phyloP scores from a whole-genome alignment of 1,284 basidiomycete genomes.

The Coniferiporia sulphurascens region DNA sequence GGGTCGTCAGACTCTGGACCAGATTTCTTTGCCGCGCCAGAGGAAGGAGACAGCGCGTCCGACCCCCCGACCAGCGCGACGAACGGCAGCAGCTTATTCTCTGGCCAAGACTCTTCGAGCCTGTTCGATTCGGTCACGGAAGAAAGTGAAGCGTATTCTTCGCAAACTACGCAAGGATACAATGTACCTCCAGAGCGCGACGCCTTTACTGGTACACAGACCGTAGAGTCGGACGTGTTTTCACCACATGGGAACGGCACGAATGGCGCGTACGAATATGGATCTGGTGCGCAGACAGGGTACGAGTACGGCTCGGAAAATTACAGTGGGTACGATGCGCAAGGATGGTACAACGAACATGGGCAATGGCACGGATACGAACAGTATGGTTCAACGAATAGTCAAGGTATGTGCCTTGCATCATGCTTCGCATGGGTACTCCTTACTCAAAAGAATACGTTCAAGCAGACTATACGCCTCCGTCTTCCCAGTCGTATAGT shows the following conservation, averaged over 20 bases:
- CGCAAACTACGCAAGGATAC: constrained; percentile 1
- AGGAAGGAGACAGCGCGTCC: constrained; percentile 11
- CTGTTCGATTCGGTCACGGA: constrained; percentile 22
- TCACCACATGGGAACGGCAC: not conserved
- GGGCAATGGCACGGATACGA: constrained; percentile 26
- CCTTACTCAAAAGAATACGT: not conserved
- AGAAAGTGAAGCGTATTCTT: not conserved
- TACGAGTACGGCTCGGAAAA: constrained; percentile 18
- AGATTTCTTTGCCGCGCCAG: constrained; percentile 19
- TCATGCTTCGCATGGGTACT: not conserved
- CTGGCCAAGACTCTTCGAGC: constrained; percentile 21
- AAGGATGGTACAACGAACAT: constrained; percentile 27
- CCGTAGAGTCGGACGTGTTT: not conserved
- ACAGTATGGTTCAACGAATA: constrained; percentile 13
- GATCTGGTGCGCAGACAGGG: constrained; percentile 7
- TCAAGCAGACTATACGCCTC: not conserved
- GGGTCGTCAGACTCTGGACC: constrained; percentile 48
- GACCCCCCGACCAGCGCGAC: constrained; percentile 5
- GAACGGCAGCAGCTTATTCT: constrained; percentile 10
- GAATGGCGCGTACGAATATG: constrained; percentile 16
- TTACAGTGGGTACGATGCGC: constrained; percentile 25
- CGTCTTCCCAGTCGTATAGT: not conserved
- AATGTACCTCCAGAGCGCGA: not conserved
- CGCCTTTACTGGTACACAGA: not conserved
- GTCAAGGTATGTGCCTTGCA: constrained; percentile 10